These are phyloP conservation scores for Blastomyces parvus DNA, from an alignment of 2,329 filamentous ascomycete species.

Conservation along the genomic window DNA sequence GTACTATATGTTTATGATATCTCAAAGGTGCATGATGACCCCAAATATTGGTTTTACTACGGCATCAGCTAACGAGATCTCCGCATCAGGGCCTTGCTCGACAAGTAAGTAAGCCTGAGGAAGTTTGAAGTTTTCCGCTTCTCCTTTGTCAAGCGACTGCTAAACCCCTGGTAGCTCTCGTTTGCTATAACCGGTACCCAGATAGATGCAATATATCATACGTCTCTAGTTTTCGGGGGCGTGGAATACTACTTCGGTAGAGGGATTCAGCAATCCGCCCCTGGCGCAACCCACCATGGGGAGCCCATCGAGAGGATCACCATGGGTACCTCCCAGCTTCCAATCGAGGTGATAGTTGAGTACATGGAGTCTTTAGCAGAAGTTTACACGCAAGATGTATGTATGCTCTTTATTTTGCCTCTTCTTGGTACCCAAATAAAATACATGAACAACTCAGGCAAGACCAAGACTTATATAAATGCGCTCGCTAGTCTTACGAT, in stretches of 20 bases:
- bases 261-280: slow-evolving; percentile 69
- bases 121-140: background rate
- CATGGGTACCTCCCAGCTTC: slow-evolving; percentile 68
- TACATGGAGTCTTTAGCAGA: slow-evolving; percentile 75
- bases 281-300: slow-evolving; percentile 80
- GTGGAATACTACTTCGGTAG: slow-evolving; percentile 87
- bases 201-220: slow-evolving; percentile 93
- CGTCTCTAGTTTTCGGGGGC: slow-evolving; percentile 73
- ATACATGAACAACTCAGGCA: background rate
- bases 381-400: slow-evolving; percentile 70
- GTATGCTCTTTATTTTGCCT: slow-evolving; percentile 7
- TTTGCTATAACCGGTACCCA: slow-evolving; percentile 53
- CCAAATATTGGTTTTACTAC: slow-evolving; percentile 4
- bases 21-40: slow-evolving; percentile 41
- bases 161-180: slow-evolving; percentile 40
- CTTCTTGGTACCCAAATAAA: background rate
- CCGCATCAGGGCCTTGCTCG: slow-evolving; percentile 44
- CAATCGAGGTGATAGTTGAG: slow-evolving; percentile 71
- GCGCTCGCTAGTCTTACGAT: slow-evolving; percentile 60
- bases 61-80: slow-evolving; percentile 5
- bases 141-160: slow-evolving; percentile 1
- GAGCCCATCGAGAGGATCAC: slow-evolving; percentile 64
- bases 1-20: slow-evolving; percentile 71
- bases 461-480: background rate
- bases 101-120: slow-evolving; percentile 28